These are phyloP conservation scores for Rhizophagus prolifer DNA, from an alignment of 192 early-diverging fungal genomes.

Conservation along the genomic window DNA sequence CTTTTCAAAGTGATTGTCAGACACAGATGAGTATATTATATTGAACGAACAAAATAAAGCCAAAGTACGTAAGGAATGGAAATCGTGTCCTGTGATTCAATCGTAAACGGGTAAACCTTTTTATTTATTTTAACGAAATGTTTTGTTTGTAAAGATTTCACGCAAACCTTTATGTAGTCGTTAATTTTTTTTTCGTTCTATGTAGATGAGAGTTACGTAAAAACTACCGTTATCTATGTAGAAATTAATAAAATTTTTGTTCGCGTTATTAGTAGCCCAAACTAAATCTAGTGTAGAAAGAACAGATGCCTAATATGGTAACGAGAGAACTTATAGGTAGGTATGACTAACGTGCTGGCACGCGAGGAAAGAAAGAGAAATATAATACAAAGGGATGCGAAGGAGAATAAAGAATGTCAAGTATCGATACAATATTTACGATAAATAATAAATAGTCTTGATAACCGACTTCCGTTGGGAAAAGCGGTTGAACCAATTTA, in stretches of 20 bases:
- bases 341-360: neutral
- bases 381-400: neutral
- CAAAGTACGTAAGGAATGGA: neutral
- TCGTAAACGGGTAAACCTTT: neutral
- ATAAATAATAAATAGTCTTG: too few species aligned
- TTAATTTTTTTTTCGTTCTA: neutral
- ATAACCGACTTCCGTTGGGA: too few species aligned
- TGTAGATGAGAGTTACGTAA: neutral
- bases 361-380: neutral
- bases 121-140: neutral
- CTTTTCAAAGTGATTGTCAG: neutral
- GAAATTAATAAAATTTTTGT: neutral
- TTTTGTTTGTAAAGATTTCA: neutral
- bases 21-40: neutral
- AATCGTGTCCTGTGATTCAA: conserved; percentile 9
- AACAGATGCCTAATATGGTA: neutral
- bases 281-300: neutral
- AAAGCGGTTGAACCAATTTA: too few species aligned
- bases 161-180: neutral
- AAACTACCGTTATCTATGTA: neutral
- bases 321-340: neutral
- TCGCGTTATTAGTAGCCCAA: neutral
- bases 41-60: neutral
- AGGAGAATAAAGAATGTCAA: neutral
- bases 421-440: too few species aligned